These are phyloP conservation scores for Penicillium sp. DNA, from an alignment of 2,329 filamentous ascomycete species.

Conservation along the genomic window DNA sequence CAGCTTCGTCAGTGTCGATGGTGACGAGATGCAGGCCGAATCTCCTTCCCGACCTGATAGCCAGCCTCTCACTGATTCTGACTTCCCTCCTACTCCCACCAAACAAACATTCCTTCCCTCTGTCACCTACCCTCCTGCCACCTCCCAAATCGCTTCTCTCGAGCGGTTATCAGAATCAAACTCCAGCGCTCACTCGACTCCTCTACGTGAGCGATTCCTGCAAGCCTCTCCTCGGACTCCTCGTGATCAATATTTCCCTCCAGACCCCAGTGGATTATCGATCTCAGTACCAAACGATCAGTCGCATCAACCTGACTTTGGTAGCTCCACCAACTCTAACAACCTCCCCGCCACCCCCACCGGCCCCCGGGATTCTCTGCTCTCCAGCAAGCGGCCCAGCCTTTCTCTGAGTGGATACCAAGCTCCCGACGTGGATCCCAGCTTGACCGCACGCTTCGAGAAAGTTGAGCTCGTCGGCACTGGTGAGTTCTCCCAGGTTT, in stretches of 20 bases:
- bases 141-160: constrained; percentile 38
- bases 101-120: constrained; percentile 59
- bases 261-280: constrained; percentile 80
- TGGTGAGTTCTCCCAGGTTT: constrained; percentile 94
- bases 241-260: constrained; percentile 71
- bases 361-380: constrained; percentile 61
- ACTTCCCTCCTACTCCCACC: constrained; percentile 91
- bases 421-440: constrained; percentile 75
- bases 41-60: constrained; percentile 61
- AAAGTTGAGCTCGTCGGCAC: constrained; percentile 79
- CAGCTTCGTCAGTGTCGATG: constrained; percentile 81
- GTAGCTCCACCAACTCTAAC: constrained; percentile 39
- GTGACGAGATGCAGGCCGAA: constrained; percentile 68
- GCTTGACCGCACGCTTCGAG: constrained; percentile 75
- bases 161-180: constrained; percentile 39
- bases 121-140: constrained; percentile 38
- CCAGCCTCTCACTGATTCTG: constrained; percentile 65
- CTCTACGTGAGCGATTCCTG: constrained; percentile 60
- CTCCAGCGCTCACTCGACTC: constrained; percentile 53
- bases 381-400: constrained; percentile 64
- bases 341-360: constrained; percentile 81
- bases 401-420: constrained; percentile 72
- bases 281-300: constrained; percentile 68
- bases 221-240: constrained; percentile 75
- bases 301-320: constrained; percentile 44